Percentiles rank a stretch among this genome's conserved stretches.
Conservation (phyloP, 768 basidiomycete species). For the Pholiota molesta region DNA sequence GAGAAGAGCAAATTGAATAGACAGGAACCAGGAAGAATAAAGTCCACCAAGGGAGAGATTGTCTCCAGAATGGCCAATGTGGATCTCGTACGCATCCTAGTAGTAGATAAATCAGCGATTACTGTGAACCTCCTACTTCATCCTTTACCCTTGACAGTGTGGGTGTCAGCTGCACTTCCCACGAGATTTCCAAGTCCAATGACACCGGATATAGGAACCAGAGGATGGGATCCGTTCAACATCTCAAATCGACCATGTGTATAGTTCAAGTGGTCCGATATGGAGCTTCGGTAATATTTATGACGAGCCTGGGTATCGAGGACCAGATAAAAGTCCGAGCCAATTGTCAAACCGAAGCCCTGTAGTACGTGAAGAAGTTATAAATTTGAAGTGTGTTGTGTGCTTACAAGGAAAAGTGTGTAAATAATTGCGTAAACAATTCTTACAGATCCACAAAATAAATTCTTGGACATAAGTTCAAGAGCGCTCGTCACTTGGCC, state of each 20-base stretch:
- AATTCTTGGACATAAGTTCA: slow-evolving; percentile 79
- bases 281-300: slow-evolving; percentile 51
- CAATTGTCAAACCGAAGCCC: slow-evolving; percentile 86
- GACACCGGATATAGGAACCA: slow-evolving; percentile 40
- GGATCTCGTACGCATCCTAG: slow-evolving; percentile 78
- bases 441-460: slow-evolving; percentile 80
- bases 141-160: slow-evolving; percentile 53
- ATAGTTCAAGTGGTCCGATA: slow-evolving; percentile 41
- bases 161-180: slow-evolving; percentile 32
- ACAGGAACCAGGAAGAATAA: slow-evolving; percentile 75
- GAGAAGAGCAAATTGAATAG: slow-evolving; percentile 72
- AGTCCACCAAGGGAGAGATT: slow-evolving; percentile 83
- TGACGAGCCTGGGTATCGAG: slow-evolving; percentile 61
- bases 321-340: slow-evolving; percentile 79
- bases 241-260: slow-evolving; percentile 58
- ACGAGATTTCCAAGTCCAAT: slow-evolving; percentile 46
- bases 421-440: slow-evolving; percentile 89
- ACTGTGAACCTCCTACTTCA: slow-evolving; percentile 24
- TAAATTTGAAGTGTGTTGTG: slow-evolving; percentile 1
- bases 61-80: slow-evolving; percentile 75
- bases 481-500: slow-evolving; percentile 75
- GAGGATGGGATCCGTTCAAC: slow-evolving; percentile 46
- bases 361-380: slow-evolving; percentile 25
- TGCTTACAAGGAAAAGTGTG: slow-evolving; percentile 71
- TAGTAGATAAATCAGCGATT: slow-evolving; percentile 18